These are phyloP conservation scores for Malania oleifera DNA, from an alignment of 164 flowering plant species.

Conservation along the genomic window DNA sequence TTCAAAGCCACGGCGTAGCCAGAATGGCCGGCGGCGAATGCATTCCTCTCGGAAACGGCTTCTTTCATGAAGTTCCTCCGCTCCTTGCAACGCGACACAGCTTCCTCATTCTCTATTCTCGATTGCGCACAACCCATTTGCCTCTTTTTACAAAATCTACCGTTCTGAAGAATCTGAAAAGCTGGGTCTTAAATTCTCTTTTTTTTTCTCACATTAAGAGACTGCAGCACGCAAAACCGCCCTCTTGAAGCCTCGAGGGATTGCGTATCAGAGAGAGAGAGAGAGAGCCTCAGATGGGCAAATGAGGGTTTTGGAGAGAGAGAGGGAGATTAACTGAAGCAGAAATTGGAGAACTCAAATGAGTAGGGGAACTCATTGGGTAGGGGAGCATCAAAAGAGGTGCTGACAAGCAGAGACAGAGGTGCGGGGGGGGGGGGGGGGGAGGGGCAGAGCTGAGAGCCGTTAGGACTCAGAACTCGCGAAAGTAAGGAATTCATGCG, in stretches of 20 bases:
- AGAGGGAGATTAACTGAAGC: neutral
- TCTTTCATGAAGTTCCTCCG: slow-evolving; percentile 65
- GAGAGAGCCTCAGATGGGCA: neutral
- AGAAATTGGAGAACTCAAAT: neutral
- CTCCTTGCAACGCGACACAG: slow-evolving; percentile 79
- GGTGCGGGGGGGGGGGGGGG: neutral
- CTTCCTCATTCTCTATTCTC: slow-evolving; percentile 74
- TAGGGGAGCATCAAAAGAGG: neutral
- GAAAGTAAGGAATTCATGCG: no score
- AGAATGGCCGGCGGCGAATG: slow-evolving; percentile 77
- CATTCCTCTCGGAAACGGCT: slow-evolving; percentile 59
- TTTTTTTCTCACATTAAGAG: neutral
- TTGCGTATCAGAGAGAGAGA: neutral
- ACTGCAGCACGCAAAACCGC: neutral
- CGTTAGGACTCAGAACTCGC: no score
- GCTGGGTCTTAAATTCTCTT: neutral
- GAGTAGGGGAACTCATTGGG: neutral
- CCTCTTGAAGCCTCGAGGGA: neutral
- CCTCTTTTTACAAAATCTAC: neutral
- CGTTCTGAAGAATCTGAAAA: neutral
- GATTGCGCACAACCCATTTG: slow-evolving; percentile 92
- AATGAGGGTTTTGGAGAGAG: neutral
- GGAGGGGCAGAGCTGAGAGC: neutral
- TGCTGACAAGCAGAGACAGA: neutral
- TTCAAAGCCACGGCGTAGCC: slow-evolving; percentile 65